These are phyloP conservation scores for Fraxinus quadrangulata DNA, from an alignment of 257 asterid genomes.

Conservation along the genomic window DNA sequence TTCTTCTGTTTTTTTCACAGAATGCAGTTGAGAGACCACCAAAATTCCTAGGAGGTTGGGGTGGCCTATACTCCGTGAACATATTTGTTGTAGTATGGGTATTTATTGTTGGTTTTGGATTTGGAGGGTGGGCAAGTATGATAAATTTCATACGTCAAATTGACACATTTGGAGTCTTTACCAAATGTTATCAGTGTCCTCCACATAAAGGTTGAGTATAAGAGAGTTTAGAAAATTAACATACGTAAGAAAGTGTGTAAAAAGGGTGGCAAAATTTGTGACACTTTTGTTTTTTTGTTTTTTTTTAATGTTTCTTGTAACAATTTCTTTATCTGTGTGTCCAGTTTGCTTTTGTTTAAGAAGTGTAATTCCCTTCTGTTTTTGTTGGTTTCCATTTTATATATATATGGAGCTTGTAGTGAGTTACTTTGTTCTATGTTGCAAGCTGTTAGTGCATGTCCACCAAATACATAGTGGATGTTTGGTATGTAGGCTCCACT, in stretches of 20 bases:
- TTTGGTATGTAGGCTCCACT: background rate
- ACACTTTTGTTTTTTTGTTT: conserved; percentile 10
- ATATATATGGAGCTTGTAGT: conserved; percentile 7
- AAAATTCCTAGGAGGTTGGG: conserved; percentile 68
- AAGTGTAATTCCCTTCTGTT: conserved; percentile 34
- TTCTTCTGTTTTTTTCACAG: conserved; percentile 31
- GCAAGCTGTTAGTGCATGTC: background rate
- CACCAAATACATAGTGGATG: background rate
- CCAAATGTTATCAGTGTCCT: conserved; percentile 88
- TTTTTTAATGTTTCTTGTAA: conserved; percentile 21
- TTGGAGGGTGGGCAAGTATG: conserved; percentile 93
- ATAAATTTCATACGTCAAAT: conserved; percentile 70
- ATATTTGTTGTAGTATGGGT: conserved; percentile 83
- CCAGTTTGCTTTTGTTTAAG: conserved; percentile 28
- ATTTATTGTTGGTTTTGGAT: conserved; percentile 73
- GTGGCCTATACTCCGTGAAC: conserved; percentile 58
- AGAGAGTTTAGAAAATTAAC: conserved; percentile 16
- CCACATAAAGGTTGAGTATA: conserved; percentile 38
- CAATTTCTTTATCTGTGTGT: conserved; percentile 35
- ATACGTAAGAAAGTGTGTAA: conserved; percentile 43
- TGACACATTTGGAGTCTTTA: conserved; percentile 69
- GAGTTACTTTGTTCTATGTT: background rate
- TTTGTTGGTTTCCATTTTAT: conserved; percentile 37
- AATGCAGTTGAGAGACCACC: conserved; percentile 87
- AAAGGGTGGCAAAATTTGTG: conserved; percentile 28